These are phyloP conservation scores for Luffa acutangula DNA, from an alignment of 306 rosid genomes.

Conservation along the genomic window DNA sequence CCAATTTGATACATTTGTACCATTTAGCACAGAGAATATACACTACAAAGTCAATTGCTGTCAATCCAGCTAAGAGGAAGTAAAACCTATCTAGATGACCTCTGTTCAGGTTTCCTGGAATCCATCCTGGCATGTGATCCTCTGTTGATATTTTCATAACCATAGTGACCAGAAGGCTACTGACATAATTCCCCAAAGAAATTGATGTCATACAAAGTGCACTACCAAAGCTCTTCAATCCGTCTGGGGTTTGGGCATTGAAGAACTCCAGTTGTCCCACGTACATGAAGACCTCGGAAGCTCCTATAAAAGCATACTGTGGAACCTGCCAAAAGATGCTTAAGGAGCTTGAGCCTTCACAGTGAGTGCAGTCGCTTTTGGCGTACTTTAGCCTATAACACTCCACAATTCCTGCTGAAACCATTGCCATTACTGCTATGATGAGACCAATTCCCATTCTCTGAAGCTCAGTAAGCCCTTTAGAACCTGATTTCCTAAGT, in stretches of 20 bases:
- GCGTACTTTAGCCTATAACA: conserved; percentile 81
- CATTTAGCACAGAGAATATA: conserved; percentile 76
- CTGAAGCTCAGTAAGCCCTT: conserved; percentile 85
- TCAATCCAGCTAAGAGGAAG: conserved; percentile 90
- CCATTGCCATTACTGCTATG: conserved; percentile 86
- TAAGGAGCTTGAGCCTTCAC: conserved; percentile 68
- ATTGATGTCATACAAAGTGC: conserved; percentile 97
- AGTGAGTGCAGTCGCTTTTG: conserved; percentile 35
- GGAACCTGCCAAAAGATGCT: conserved; percentile 98
- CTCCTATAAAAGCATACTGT: conserved; percentile 87
- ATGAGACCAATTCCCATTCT: conserved; percentile 97
- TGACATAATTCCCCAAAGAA: conserved; percentile 91
- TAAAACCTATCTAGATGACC: conserved; percentile 89
- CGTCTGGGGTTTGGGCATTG: conserved; percentile 96
- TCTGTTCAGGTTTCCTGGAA: conserved; percentile 91
- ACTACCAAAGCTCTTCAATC: conserved; percentile 94
- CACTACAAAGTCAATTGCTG: conserved; percentile 57
- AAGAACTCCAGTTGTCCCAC: conserved; percentile 96
- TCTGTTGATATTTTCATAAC: conserved; percentile 91
- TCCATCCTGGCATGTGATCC: conserved; percentile 95
- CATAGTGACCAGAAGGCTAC: conserved; percentile 79
- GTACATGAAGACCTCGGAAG: conserved; percentile 98
- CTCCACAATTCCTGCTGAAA: conserved; percentile 92
- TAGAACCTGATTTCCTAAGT: conserved; percentile 48
- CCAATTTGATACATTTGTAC: conserved; percentile 79